These are phyloP conservation scores for Candida mattraensis DNA, from an alignment of 805 yeast genomes.

Conservation along the genomic window DNA sequence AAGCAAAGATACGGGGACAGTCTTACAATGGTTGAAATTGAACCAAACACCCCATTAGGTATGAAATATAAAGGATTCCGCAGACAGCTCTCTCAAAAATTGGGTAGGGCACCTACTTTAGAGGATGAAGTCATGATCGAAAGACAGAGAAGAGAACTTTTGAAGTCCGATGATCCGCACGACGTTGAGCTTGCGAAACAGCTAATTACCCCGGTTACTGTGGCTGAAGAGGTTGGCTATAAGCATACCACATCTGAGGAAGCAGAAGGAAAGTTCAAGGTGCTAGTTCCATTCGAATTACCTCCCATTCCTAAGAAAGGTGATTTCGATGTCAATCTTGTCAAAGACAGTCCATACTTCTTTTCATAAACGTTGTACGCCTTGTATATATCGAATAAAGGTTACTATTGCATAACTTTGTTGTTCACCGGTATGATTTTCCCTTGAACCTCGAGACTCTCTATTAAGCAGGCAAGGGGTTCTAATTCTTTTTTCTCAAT, in stretches of 20 bases:
- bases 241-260: conserved; percentile 19
- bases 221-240: conserved; percentile 37
- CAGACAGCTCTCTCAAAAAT: conserved; percentile 43
- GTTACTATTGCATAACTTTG: not conserved
- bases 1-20: conserved; percentile 75
- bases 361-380: conserved; percentile 43
- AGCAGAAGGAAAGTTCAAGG: conserved; percentile 32
- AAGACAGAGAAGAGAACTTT: conserved; percentile 53
- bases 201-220: conserved; percentile 71
- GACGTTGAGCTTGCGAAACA: conserved; percentile 48
- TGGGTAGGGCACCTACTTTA: conserved; percentile 58
- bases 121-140: conserved; percentile 77
- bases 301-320: conserved; percentile 81
- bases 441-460: conserved; percentile 80
- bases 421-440: conserved; percentile 47
- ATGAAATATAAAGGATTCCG: conserved; percentile 49
- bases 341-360: conserved; percentile 77
- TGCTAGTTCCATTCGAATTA: conserved; percentile 66
- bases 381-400: conserved; percentile 7
- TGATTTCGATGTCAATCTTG: conserved; percentile 72
- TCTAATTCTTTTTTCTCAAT: conserved; percentile 76
- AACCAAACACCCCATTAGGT: conserved; percentile 52
- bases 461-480: conserved; percentile 77
- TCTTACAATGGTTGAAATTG: conserved; percentile 58
- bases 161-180: conserved; percentile 52